These are phyloP conservation scores for Diversispora epigaea DNA, from an alignment of 192 early-diverging fungal genomes.

Conservation along the genomic window DNA sequence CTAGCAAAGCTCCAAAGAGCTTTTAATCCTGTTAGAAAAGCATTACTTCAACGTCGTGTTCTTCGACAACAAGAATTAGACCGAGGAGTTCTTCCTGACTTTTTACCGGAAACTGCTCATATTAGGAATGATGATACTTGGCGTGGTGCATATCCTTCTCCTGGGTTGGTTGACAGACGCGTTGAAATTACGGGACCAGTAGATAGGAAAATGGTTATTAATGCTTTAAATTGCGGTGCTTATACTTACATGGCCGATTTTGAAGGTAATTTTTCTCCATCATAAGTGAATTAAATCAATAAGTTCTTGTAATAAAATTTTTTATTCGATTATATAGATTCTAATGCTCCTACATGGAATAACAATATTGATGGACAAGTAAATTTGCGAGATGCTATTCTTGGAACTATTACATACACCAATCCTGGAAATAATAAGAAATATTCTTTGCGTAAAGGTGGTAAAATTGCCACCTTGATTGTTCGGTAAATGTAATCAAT, in stretches of 20 bases:
- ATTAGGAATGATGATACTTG: slow-evolving; percentile 89
- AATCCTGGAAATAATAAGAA: slow-evolving; percentile 85
- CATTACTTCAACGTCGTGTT: slow-evolving; percentile 77
- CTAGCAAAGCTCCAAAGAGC: slow-evolving; percentile 86
- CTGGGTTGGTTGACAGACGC: slow-evolving; percentile 85
- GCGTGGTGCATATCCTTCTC: slow-evolving; percentile 86
- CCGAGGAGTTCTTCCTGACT: slow-evolving; percentile 79
- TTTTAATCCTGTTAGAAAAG: slow-evolving; percentile 89
- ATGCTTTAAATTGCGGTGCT: slow-evolving; percentile 94
- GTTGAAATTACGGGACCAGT: slow-evolving; percentile 98
- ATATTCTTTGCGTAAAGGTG: slow-evolving; percentile 89
- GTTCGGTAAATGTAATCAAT: slow-evolving; percentile 61
- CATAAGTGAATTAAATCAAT: neutral
- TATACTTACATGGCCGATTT: slow-evolving; percentile 98
- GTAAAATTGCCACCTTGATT: slow-evolving; percentile 86
- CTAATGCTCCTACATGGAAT: slow-evolving; percentile 96
- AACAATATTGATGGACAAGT: slow-evolving; percentile 86
- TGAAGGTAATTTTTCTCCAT: slow-evolving; percentile 51
- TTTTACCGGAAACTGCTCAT: slow-evolving; percentile 87
- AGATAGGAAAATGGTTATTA: slow-evolving; percentile 99
- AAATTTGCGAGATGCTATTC: slow-evolving; percentile 93
- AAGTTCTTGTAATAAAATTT: neutral
- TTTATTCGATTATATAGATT: slow-evolving; percentile 59
- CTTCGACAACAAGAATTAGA: slow-evolving; percentile 80
- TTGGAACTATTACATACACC: slow-evolving; percentile 81